phyloP scores from a whole-genome alignment of 495 filamentous ascomycete species.

The Lichenothelia convexa region DNA sequence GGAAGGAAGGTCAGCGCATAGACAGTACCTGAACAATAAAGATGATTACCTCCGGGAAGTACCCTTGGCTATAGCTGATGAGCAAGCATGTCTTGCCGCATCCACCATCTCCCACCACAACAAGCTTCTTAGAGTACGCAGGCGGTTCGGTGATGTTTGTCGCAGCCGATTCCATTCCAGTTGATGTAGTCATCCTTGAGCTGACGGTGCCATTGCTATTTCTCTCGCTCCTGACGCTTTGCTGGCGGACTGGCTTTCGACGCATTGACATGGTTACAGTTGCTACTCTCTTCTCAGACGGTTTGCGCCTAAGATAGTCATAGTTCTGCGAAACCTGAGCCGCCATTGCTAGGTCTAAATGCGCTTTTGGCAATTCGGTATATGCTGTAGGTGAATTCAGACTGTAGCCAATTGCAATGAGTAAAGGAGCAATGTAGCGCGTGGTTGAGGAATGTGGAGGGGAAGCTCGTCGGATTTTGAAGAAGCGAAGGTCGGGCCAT shows the following conservation, averaged over 20 bases:
- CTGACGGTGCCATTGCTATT: conserved; percentile 68
- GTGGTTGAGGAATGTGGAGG: neutral
- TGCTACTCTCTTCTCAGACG: conserved; percentile 13
- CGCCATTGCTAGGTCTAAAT: too few species aligned
- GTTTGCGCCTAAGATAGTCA: conserved; percentile 24
- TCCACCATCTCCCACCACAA: conserved; percentile 93
- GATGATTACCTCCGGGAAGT: conserved; percentile 91
- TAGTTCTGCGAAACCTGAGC: conserved; percentile 18
- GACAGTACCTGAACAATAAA: conserved; percentile 5
- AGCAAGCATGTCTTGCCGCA: conserved; percentile 97
- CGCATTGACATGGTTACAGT: conserved; percentile 9
- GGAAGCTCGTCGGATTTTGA: neutral
- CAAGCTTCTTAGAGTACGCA: conserved; percentile 94
- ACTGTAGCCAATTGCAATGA: neutral
- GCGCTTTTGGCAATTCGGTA: too few species aligned
- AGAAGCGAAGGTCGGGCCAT: too few species aligned
- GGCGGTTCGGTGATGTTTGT: conserved; percentile 79
- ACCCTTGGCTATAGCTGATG: conserved; percentile 95
- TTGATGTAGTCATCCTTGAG: conserved; percentile 49
- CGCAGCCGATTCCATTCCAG: conserved; percentile 51
- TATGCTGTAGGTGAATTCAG: neutral
- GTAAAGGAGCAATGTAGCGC: neutral
- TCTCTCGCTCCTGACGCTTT: conserved; percentile 45
- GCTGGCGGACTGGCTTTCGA: conserved; percentile 31
- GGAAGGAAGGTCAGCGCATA: conserved; percentile 5